phyloP scores from a whole-genome alignment of 2,329 filamentous ascomycete genomes.

The Cercospora zeae-maydis region DNA sequence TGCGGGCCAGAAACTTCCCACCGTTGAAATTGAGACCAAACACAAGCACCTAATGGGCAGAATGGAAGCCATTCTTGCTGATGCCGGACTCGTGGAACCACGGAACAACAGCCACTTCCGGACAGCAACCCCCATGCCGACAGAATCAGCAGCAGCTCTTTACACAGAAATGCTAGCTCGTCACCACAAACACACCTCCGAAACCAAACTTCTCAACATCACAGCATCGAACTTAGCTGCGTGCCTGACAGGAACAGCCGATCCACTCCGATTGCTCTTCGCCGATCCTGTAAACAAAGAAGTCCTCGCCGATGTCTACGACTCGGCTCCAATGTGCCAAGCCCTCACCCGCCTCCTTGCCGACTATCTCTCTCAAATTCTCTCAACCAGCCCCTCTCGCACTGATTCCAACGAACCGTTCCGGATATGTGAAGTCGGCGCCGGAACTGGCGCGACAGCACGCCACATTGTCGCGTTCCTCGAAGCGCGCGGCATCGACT shows the following conservation, averaged over 20 bases:
- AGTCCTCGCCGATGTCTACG: slow-evolving; percentile 11
- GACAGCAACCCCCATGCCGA: neutral
- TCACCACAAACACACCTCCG: slow-evolving; percentile 12
- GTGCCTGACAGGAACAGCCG: slow-evolving; percentile 4
- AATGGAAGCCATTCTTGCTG: slow-evolving; percentile 6
- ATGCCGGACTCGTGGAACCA: slow-evolving; percentile 5
- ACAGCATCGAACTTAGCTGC: slow-evolving; percentile 11
- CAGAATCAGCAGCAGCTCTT: neutral
- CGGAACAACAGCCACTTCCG: slow-evolving; percentile 3
- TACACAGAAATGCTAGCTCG: slow-evolving; percentile 4
- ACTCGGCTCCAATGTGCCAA: slow-evolving; percentile 8
- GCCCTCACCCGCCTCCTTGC: slow-evolving; percentile 8
- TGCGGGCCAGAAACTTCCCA: slow-evolving; percentile 2
- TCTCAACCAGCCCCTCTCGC: neutral
- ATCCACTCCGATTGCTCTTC: slow-evolving; percentile 12
- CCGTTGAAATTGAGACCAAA: neutral
- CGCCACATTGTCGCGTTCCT: slow-evolving; percentile 33
- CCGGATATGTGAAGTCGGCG: slow-evolving; percentile 45
- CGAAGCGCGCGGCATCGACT: slow-evolving; percentile 17
- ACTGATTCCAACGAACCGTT: neutral
- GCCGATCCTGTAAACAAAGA: neutral
- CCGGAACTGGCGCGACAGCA: slow-evolving; percentile 46
- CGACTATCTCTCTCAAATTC: slow-evolving; percentile 1
- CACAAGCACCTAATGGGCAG: slow-evolving; percentile 8
- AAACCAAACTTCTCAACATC: slow-evolving; percentile 10